Conservation (phyloP, 169 alveolate genomes). For the Plasmodium yoelii region DNA sequence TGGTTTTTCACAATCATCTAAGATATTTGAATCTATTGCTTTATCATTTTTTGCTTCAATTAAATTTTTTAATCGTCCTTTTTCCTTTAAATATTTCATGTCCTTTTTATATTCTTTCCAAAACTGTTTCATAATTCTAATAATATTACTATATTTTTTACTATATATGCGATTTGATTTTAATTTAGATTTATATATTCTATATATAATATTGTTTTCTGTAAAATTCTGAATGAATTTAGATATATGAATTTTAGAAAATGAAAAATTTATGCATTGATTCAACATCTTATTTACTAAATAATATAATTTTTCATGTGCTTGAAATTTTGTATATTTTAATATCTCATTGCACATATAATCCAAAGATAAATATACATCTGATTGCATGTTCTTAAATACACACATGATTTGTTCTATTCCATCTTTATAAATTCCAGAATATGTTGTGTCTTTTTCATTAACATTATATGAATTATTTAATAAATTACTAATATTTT, state of each 20-base stretch:
- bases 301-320: constrained; percentile 48
- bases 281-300: constrained; percentile 30
- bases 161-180: constrained; percentile 30
- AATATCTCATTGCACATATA: constrained; percentile 62
- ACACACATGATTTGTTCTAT: constrained; percentile 50
- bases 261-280: constrained; percentile 37
- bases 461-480: not conserved
- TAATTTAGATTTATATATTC: constrained; percentile 43
- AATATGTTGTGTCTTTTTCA: not conserved
- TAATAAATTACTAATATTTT: too few species aligned
- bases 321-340: constrained; percentile 44
- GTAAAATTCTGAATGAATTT: constrained; percentile 25
- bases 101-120: constrained; percentile 72
- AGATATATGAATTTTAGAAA: constrained; percentile 24
- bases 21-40: not conserved
- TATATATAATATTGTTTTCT: constrained; percentile 37
- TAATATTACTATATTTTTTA: constrained; percentile 4
- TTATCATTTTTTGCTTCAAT: not conserved
- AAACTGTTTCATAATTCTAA: constrained; percentile 47
- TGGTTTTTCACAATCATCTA: not conserved
- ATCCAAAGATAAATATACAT: constrained; percentile 31
- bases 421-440: constrained; percentile 16
- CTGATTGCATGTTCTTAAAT: constrained; percentile 33
- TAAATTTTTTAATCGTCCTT: not conserved
- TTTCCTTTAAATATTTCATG: constrained; percentile 39